Evolutionary conservation across 225 moss, liverwort and hornwort species (phyloP).

Genomic region (Sphagnum contortum): DNA sequence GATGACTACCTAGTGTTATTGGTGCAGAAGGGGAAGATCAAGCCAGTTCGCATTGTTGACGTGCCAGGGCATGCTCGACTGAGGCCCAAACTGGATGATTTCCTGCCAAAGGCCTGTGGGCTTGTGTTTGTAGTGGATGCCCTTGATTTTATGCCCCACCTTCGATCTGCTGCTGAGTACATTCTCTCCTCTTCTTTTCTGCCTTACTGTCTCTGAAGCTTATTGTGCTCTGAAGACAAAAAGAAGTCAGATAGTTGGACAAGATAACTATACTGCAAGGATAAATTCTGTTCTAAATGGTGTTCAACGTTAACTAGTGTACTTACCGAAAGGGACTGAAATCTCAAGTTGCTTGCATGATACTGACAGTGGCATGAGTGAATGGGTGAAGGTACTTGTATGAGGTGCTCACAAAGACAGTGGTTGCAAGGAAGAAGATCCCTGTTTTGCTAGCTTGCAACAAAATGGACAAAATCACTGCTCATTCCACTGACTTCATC

Average conservation of each 20-base stretch:
- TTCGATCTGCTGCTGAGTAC: conserved; percentile 81
- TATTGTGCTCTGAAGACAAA: too few species aligned
- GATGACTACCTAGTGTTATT: not conserved
- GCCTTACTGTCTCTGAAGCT: too few species aligned
- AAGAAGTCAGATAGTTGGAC: too few species aligned
- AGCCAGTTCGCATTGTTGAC: conserved; percentile 71
- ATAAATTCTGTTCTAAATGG: too few species aligned
- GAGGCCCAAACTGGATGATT: conserved; percentile 73
- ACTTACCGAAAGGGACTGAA: too few species aligned
- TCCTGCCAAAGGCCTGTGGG: conserved; percentile 70
- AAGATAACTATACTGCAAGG: too few species aligned
- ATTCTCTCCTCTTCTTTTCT: not conserved
- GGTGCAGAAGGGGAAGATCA: conserved; percentile 60
- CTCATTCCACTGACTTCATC: conserved; percentile 91
- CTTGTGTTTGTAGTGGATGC: conserved; percentile 88
- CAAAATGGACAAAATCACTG: conserved; percentile 97
- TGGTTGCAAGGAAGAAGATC: conserved; percentile 71
- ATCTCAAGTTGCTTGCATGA: not conserved
- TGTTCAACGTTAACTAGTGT: too few species aligned
- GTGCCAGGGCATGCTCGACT: conserved; percentile 87
- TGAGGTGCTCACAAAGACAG: conserved; percentile 69
- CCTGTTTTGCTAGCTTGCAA: conserved; percentile 83
- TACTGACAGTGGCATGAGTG: conserved; percentile 6
- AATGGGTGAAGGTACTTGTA: conserved; percentile 56
- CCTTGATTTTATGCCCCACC: conserved; percentile 80